phyloP scores from a whole-genome alignment of 768 basidiomycete species.

The Mycena indigotica region DNA sequence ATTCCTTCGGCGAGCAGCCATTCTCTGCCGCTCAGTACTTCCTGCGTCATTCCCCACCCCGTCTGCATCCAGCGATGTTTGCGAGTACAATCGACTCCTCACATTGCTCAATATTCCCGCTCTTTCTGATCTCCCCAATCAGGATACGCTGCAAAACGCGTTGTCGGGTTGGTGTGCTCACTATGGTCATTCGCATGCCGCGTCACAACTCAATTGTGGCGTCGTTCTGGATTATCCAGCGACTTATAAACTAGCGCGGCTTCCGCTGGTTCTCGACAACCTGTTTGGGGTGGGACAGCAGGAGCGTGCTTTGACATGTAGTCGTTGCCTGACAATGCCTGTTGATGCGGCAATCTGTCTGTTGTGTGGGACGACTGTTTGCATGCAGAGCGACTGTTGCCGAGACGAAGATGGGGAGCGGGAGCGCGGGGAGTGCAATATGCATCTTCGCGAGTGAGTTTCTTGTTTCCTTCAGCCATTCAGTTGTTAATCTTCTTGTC shows the following conservation, averaged over 20 bases:
- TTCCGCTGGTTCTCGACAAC: constrained; percentile 83
- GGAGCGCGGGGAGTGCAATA: constrained; percentile 88
- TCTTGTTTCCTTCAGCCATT: too few relatives aligned
- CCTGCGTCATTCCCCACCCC: constrained; percentile 64
- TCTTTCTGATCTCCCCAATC: constrained; percentile 75
- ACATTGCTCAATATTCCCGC: constrained; percentile 76
- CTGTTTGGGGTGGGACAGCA: constrained; percentile 64
- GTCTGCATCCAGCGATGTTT: constrained; percentile 37
- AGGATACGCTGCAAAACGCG: constrained; percentile 88
- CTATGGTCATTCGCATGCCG: constrained; percentile 79
- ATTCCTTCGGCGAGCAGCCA: constrained; percentile 85
- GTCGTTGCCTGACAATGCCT: constrained; percentile 76
- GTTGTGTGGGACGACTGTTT: constrained; percentile 84
- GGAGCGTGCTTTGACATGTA: constrained; percentile 73
- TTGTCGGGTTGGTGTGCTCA: constrained; percentile 89
- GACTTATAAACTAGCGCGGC: constrained; percentile 77
- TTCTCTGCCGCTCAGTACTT: constrained; percentile 77
- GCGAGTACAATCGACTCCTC: constrained; percentile 82
- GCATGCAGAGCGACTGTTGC: constrained; percentile 93
- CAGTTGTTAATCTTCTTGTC: constrained; percentile 8
- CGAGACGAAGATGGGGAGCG: constrained; percentile 59
- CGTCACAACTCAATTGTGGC: constrained; percentile 77
- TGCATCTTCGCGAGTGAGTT: constrained; percentile 91
- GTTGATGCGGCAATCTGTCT: constrained; percentile 88
- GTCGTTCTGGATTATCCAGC: constrained; percentile 81